Evolutionary conservation across 2,329 filamentous ascomycete genomes (phyloP).

Genomic region (Zalaria sp.): DNA sequence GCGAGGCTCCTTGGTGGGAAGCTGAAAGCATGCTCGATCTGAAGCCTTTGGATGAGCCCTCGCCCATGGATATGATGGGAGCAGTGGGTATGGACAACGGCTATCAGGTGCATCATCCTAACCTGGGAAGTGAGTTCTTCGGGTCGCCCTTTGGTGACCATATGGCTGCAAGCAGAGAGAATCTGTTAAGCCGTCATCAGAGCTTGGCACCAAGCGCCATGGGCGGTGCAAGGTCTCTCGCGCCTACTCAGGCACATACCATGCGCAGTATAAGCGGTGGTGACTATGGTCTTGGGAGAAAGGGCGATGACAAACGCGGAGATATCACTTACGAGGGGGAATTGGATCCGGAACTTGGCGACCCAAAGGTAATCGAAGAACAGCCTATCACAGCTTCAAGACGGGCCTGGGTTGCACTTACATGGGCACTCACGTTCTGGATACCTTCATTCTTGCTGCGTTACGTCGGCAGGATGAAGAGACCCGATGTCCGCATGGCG

Average conservation of each 20-base stretch:
- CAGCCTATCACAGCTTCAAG: conserved; percentile 49
- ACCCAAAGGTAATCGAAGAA: conserved; percentile 63
- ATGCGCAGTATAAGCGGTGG: conserved; percentile 38
- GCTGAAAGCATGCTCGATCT: conserved; percentile 91
- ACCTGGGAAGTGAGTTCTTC: conserved; percentile 51
- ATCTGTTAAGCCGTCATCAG: conserved; percentile 43
- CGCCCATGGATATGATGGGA: conserved; percentile 26
- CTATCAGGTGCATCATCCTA: conserved; percentile 48
- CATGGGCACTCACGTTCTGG: conserved; percentile 86
- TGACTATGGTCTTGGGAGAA: conserved; percentile 78
- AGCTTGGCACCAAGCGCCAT: conserved; percentile 31
- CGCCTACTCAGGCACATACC: conserved; percentile 47
- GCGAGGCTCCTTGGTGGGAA: conserved; percentile 93
- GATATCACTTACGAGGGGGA: conserved; percentile 58
- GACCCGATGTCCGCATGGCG: conserved; percentile 89
- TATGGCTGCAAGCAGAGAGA: conserved; percentile 51
- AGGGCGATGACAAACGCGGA: conserved; percentile 66
- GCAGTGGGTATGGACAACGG: conserved; percentile 51
- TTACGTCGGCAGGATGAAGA: conserved; percentile 86
- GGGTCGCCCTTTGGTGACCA: conserved; percentile 31
- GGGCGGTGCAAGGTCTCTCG: conserved; percentile 24
- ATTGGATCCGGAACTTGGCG: conserved; percentile 64
- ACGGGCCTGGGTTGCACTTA: conserved; percentile 64
- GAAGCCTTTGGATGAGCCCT: conserved; percentile 44
- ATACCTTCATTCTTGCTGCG: conserved; percentile 75